phyloP scores from a whole-genome alignment of 768 basidiomycete genomes.

The Tephrocybe sp. region DNA sequence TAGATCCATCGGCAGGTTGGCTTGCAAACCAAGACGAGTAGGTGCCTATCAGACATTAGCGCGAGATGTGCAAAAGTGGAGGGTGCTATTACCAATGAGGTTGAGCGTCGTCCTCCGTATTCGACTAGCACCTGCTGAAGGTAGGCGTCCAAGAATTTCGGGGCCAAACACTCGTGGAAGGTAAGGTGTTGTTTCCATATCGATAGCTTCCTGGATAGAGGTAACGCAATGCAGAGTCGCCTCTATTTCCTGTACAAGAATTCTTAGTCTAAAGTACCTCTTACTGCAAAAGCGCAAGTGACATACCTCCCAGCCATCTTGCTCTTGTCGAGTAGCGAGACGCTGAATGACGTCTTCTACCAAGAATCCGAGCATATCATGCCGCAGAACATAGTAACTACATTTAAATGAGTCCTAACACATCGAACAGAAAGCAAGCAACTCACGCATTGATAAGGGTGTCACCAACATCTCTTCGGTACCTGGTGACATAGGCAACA shows the following conservation, averaged over 20 bases:
- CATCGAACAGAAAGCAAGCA: neutral
- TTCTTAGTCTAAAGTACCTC: neutral
- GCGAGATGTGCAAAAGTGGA: neutral
- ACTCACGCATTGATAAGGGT: slow-evolving; percentile 85
- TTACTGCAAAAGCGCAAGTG: neutral
- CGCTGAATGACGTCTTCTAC: slow-evolving; percentile 59
- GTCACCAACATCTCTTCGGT: slow-evolving; percentile 84
- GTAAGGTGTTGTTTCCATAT: slow-evolving; percentile 47
- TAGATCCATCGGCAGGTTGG: slow-evolving; percentile 29
- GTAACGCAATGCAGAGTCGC: slow-evolving; percentile 83
- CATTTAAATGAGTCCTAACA: slow-evolving; percentile 1
- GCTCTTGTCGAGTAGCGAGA: slow-evolving; percentile 40
- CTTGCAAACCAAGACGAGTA: slow-evolving; percentile 82
- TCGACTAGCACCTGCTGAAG: slow-evolving; percentile 59
- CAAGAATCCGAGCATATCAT: slow-evolving; percentile 76
- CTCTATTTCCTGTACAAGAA: slow-evolving; percentile 66
- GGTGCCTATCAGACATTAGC: slow-evolving; percentile 39
- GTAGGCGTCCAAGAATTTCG: slow-evolving; percentile 65
- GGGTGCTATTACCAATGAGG: slow-evolving; percentile 60
- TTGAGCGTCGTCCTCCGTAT: slow-evolving; percentile 72
- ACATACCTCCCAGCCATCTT: slow-evolving; percentile 72
- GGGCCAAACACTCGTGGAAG: slow-evolving; percentile 69
- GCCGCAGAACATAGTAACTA: slow-evolving; percentile 84
- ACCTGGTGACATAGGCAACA: slow-evolving; percentile 38
- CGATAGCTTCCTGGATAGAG: slow-evolving; percentile 84